Percentiles rank a stretch among this genome's conserved stretches.
These are phyloP conservation scores for Wilcoxina mikolae DNA, from an alignment of 495 filamentous ascomycete genomes.

Conservation along the genomic window DNA sequence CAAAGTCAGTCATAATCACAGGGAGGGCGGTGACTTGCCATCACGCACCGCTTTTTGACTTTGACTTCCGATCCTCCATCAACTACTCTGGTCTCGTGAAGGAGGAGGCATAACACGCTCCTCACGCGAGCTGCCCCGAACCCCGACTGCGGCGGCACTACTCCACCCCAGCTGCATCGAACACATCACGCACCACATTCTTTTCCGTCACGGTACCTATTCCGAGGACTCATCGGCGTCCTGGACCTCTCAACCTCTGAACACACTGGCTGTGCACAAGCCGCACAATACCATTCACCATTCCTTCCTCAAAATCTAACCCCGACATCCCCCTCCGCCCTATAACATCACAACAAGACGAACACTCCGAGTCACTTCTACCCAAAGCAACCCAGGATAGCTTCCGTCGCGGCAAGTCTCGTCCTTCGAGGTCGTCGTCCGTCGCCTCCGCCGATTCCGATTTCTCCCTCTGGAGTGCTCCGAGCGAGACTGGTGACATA, in stretches of 20 bases:
- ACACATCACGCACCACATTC: too few relatives aligned
- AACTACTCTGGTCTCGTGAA: too few relatives aligned
- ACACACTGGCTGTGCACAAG: conserved; percentile 36
- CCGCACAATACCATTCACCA: conserved; percentile 43
- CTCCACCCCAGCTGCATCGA: too few relatives aligned
- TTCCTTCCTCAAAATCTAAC: conserved; percentile 40
- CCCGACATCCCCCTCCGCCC: conserved; percentile 50
- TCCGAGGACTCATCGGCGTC: conserved; percentile 8
- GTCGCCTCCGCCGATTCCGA: conserved; percentile 46
- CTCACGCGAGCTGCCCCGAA: too few relatives aligned
- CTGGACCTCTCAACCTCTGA: conserved; percentile 18
- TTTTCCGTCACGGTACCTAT: too few relatives aligned
- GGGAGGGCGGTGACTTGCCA: too few relatives aligned
- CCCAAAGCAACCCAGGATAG: conserved; percentile 13
- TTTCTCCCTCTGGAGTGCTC: conserved; percentile 74
- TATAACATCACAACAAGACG: conserved; percentile 33
- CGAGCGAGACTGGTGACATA: conserved; percentile 88
- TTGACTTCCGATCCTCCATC: too few relatives aligned
- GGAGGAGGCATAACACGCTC: too few relatives aligned
- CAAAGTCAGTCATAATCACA: too few relatives aligned
- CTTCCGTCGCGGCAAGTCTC: conserved; percentile 30
- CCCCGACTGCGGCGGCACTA: too few relatives aligned
- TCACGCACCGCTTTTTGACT: too few relatives aligned
- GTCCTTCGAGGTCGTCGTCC: conserved; percentile 30
- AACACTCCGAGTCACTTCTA: conserved; percentile 26